A percentile compares a stretch with the other conserved stretches of the same genome.
Conservation (phyloP, 139 green algal species). For the Tetratostichococcus sp. region DNA sequence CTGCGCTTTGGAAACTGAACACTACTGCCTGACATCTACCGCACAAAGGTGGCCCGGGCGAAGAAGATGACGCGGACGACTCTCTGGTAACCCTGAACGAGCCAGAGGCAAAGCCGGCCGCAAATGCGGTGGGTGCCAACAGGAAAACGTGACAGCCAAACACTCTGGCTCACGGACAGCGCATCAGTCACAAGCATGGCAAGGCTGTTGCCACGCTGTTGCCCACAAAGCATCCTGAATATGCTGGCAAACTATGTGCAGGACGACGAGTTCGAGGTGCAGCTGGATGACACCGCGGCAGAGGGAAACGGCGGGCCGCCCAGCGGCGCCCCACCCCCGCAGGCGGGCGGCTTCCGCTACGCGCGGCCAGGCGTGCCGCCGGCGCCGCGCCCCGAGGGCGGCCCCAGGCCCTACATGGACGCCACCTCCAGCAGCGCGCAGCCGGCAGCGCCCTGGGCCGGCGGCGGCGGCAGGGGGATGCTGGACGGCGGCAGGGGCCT, state of each 20-base stretch:
- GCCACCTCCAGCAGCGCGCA: background rate
- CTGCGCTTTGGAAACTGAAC: too few relatives aligned
- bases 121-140: background rate
- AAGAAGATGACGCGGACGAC: background rate
- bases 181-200: too few relatives aligned
- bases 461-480: background rate
- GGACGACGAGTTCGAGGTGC: background rate
- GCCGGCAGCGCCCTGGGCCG: background rate
- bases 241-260: too few relatives aligned
- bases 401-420: background rate
- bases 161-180: too few relatives aligned
- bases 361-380: too few relatives aligned
- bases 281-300: background rate
- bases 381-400: background rate
- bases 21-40: too few relatives aligned
- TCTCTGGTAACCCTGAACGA: background rate
- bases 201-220: too few relatives aligned
- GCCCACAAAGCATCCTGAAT: too few relatives aligned
- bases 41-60: background rate
- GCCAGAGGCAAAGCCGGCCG: background rate
- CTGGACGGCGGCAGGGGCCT: background rate
- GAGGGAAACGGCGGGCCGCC: background rate
- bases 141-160: too few relatives aligned
- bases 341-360: background rate
- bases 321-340: background rate